Base-by-base conservation (phyloP, 1,284 basidiomycete species). In the Phlebopus sp. region DNA sequence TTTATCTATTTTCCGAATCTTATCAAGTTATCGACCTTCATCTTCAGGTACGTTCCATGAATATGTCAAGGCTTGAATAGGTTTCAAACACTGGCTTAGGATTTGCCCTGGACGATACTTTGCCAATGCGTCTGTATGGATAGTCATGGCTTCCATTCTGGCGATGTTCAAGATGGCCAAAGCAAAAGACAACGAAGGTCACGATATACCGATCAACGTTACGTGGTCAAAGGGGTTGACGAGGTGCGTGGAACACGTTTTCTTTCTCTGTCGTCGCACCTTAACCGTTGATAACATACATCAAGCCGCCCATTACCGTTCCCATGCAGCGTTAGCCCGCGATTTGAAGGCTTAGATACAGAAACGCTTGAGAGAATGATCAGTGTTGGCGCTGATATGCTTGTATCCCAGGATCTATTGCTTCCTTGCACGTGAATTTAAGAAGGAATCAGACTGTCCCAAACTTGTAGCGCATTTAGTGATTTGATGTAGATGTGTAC, bases 51-150 rank as follows among this genome's bases (percentile, higher is more conserved):
- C 35, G 15, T 36, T 19, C 7, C 35, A 9, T 19, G n/a, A n/a
- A 37, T 47, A 17, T 49, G 14, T 5, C 11, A 7, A 35, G 14
- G n/a, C 14, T 9, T 2, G 13, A 18, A 15, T 35, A 5, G 2
- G n/a, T 6, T 35, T 3, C 2, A 14, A 35, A 15, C 32, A 2
- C 32, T 35, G n/a, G 9, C 11, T 7, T 14, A 35, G 56, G 2
- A 56, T 57, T 11, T 61, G 57, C 2, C 49, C 50, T 2, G 57
- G 59, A 1, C 37, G 46, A 21, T 23, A 59, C 43, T 55, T 59
- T 47, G 50, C 58, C 11, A 49, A 60, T 14, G 19, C 44, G 17
- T 50, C 55, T 13, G 36, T 56, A 31, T 63, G 56, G 56, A 47
- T 17, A 3, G 53, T 40, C 9, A 50, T 62, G 18, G 54, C 43